phyloP scores from a whole-genome alignment of 331 rosid species.

The Rosa hybrid region DNA sequence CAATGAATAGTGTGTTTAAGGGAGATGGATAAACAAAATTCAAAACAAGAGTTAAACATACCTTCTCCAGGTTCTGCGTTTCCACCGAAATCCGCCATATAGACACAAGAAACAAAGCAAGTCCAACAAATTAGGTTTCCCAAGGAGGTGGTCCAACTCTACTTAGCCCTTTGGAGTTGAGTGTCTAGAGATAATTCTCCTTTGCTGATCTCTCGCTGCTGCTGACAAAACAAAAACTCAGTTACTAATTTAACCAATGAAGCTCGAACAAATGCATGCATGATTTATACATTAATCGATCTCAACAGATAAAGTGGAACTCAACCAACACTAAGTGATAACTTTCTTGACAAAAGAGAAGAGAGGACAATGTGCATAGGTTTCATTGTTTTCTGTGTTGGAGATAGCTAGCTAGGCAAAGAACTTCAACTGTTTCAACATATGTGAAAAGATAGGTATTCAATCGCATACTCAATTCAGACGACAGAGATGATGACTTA shows the following conservation, averaged over 20 bases:
- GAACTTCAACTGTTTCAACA: too few species aligned
- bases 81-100: slow-evolving; percentile 45
- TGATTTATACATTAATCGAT: not conserved
- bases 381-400: not conserved
- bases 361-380: not conserved
- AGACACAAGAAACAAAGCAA: slow-evolving; percentile 24
- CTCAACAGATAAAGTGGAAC: not conserved
- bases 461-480: too few species aligned
- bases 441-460: too few species aligned
- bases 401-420: too few species aligned
- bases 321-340: not conserved
- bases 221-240: slow-evolving; percentile 19
- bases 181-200: not conserved
- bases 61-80: slow-evolving; percentile 63
- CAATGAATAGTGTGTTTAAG: not conserved
- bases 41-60: slow-evolving; percentile 14
- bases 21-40: not conserved
- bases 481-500: too few species aligned
- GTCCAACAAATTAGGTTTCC: not conserved
- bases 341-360: not conserved
- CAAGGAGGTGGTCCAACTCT: not conserved
- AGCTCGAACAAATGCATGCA: not conserved
- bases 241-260: not conserved
- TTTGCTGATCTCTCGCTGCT: not conserved
- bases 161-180: not conserved